Evolutionary conservation across 2,329 filamentous ascomycete genomes (phyloP), one percentile per base, ranked within the genome.

Genomic region (Aquanectria penicillioides): DNA sequence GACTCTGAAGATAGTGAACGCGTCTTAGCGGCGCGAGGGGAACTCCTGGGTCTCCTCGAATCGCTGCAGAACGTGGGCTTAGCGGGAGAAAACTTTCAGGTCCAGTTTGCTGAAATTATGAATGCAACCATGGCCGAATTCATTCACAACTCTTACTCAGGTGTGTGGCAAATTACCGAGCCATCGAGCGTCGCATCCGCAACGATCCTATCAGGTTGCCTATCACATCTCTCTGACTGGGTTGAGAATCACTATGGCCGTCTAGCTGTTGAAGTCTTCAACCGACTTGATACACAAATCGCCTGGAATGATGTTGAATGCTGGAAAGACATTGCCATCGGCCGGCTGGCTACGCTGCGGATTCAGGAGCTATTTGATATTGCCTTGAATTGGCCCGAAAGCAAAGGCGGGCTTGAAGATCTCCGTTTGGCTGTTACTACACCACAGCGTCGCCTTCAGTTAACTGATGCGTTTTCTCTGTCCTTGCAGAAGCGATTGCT

Each of bases 331-430:
- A 88, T 90, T 67, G 89, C 89, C 13, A 74, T 92, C 38, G 85
- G 85, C 3, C 84, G 89, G 38, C 81, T 94, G 13, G 91, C 90
- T 3, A 83, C 85, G 15, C 79, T 91, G 43, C 84, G 92, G 37
- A 91, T 90, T 40, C 81, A 84, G 7, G 88, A 93, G 69, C 79
- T 95, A 9, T 94, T 93, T 68, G 90, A 94, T 69, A 93, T 94
- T 69, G 88, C 93, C 40, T 82, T 91, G 56, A 81, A 84, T 55
- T 95, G 91, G 91, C 90, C 91, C 4, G 76, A 83, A 29, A 92
- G 89, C 64, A 81, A 84, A 52, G 88, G 89, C 3, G 92, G 89
- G 1, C 82, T 95, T 3, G 85, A 92, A 25, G 92, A 95, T 70
- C 84, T 94, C 62, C 84, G 89, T 60, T 84, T 88, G 51, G 87